Evolutionary conservation across 2,329 filamentous ascomycete genomes (phyloP).

Genomic region (Aspergillus awamori): DNA sequence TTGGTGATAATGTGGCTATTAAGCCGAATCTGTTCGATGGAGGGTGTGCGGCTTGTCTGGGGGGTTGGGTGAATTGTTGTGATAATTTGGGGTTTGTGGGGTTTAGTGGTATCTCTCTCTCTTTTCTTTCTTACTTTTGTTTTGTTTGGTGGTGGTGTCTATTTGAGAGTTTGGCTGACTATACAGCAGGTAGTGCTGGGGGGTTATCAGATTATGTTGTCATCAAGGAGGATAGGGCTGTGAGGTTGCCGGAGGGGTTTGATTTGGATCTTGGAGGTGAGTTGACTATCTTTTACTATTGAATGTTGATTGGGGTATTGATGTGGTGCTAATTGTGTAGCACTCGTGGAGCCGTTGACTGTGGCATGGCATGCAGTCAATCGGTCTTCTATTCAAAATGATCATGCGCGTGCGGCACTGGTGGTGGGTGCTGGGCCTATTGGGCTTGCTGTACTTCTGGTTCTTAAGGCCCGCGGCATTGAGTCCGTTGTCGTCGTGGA

Average conservation of each 20-base stretch:
- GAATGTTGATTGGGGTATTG: background rate
- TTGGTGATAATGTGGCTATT: conserved; percentile 62
- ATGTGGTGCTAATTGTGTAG: conserved; percentile 30
- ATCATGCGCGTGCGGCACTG: conserved; percentile 50
- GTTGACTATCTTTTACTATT: background rate
- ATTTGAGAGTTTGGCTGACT: background rate
- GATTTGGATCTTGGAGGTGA: conserved; percentile 29
- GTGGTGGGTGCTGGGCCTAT: conserved; percentile 66
- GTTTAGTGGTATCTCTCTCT: conserved; percentile 41
- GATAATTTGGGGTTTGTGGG: conserved; percentile 59
- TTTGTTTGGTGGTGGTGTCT: background rate
- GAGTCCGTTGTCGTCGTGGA: conserved; percentile 62
- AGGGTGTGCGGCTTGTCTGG: conserved; percentile 58
- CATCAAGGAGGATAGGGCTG: conserved; percentile 24
- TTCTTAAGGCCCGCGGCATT: conserved; percentile 56
- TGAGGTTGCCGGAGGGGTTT: conserved; percentile 27
- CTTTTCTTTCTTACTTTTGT: background rate
- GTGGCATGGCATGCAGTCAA: conserved; percentile 67
- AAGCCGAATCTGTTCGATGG: conserved; percentile 64
- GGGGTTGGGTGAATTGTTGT: conserved; percentile 61
- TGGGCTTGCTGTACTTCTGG: conserved; percentile 62
- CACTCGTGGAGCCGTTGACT: conserved; percentile 64
- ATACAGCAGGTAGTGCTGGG: conserved; percentile 26
- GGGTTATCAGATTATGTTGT: conserved; percentile 34
- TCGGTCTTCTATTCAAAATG: conserved; percentile 47